Base-by-base conservation (phyloP, 106 monocot species). In the Acorus gramineus region DNA sequence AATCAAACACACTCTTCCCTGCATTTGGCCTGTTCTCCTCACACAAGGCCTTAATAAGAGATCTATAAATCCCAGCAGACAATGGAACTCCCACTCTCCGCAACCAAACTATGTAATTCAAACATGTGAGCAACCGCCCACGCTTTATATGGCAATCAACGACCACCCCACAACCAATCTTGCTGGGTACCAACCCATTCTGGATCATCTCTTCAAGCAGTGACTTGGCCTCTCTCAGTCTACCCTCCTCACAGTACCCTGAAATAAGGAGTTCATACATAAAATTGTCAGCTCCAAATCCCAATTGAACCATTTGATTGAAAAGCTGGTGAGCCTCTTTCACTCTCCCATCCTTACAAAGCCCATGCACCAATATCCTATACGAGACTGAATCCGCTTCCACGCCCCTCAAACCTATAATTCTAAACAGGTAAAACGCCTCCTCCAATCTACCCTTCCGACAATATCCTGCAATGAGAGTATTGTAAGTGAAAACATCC, bases 401-500 rank as follows among this genome's bases (percentile, higher is more conserved):
- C 3, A 88, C 64, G 7, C 85, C 82, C 46, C 95, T 75, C 66
- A 70, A 51, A 42, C 66, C 63, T 90, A 95, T 95, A 10, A 82
- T 71, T 12, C 51, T 71, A 28, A 65, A 85, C 47, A 95, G 69
- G 42, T 73, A 58, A 51, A 86, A 53, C 0, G 90, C 94, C 10
- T 84, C 79, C 3, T 82, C 78, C 12, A 80, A 5, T 47, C 68
- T 76, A 42, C 81, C 81, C 44, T 62, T 83, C 50, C 64, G 66
- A 77, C 82, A 87, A 57, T 78, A 85, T 47, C 86, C 94, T n/a
- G 75, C 69, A 47, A 95, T 84, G 44, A 90, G 64, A 5, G 94
- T 90, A 61, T 95, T 95, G 63, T 90, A 95, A 2, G 94, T 95
- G 56, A 90, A 69, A 2, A 85, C 46, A n/a, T 95, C 94, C 0